phyloP scores from a whole-genome alignment of 1,139 yeast genomes.

The Protomyces pachydermus region DNA sequence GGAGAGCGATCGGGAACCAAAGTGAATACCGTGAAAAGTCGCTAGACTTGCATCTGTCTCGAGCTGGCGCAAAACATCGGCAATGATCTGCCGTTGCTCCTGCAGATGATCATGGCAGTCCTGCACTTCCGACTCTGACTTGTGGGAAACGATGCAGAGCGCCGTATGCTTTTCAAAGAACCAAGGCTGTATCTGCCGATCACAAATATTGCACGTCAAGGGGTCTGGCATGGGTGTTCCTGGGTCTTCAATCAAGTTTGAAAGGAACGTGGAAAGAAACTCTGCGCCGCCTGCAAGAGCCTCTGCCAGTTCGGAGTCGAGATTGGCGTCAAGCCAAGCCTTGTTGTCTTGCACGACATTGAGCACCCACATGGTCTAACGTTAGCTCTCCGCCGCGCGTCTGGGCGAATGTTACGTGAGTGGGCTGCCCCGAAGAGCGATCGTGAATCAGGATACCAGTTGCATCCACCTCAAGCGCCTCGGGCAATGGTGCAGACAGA shows the following conservation, averaged over 20 bases:
- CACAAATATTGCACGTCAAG: constrained; percentile 87
- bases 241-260: constrained; percentile 51
- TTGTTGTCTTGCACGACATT: constrained; percentile 3
- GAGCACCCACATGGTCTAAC: constrained; percentile 23
- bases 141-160: constrained; percentile 78
- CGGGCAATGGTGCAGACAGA: constrained; percentile 2
- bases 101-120: constrained; percentile 66
- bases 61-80: constrained; percentile 45
- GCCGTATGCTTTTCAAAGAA: constrained; percentile 91
- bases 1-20: neutral
- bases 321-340: constrained; percentile 35
- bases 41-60: constrained; percentile 21
- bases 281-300: constrained; percentile 86
- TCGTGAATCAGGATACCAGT: constrained; percentile 91
- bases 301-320: constrained; percentile 63
- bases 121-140: constrained; percentile 74
- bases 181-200: constrained; percentile 89
- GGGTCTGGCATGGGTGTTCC: constrained; percentile 65
- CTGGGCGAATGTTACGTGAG: constrained; percentile 43
- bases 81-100: constrained; percentile 62
- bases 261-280: constrained; percentile 68
- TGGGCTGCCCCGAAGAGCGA: constrained; percentile 52
- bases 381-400: no score
- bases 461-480: constrained; percentile 67
- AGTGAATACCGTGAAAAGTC: neutral